These are phyloP conservation scores for Microbotryum lychnidis-dioicae DNA, from an alignment of 1,284 basidiomycete genomes.

Conservation along the genomic window DNA sequence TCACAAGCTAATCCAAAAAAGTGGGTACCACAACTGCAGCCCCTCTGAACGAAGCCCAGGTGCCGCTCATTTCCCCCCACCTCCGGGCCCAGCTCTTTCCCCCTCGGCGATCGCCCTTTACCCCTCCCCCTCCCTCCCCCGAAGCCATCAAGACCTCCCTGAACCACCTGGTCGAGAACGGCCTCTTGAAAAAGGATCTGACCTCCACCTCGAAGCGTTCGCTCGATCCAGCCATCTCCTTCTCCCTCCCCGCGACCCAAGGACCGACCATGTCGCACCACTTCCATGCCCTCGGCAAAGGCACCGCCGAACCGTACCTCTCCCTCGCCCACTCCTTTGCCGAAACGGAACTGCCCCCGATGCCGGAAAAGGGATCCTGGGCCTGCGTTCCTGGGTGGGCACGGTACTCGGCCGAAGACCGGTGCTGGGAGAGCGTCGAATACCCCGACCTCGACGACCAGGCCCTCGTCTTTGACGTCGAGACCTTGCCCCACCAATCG, in stretches of 20 bases:
- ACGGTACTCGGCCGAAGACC: constrained; percentile 62
- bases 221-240: constrained; percentile 50
- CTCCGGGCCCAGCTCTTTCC: constrained; percentile 29
- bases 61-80: not conserved
- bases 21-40: no score
- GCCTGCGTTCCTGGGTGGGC: constrained; percentile 79
- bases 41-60: not conserved
- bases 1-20: no score
- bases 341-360: constrained; percentile 51
- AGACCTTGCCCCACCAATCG: constrained; percentile 71
- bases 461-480: constrained; percentile 84
- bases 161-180: constrained; percentile 19
- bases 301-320: constrained; percentile 73
- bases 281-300: constrained; percentile 69
- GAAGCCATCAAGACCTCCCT: constrained; percentile 24
- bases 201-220: not conserved
- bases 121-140: constrained; percentile 16
- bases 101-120: constrained; percentile 9
- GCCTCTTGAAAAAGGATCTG: constrained; percentile 7
- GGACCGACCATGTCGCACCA: constrained; percentile 79
- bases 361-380: constrained; percentile 57
- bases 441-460: constrained; percentile 51
- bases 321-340: constrained; percentile 62
- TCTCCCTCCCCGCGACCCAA: constrained; percentile 75
- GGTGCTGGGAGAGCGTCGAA: constrained; percentile 36